Evolutionary conservation across 768 basidiomycete genomes (phyloP).

Genomic region (Dentipellis fragilis): DNA sequence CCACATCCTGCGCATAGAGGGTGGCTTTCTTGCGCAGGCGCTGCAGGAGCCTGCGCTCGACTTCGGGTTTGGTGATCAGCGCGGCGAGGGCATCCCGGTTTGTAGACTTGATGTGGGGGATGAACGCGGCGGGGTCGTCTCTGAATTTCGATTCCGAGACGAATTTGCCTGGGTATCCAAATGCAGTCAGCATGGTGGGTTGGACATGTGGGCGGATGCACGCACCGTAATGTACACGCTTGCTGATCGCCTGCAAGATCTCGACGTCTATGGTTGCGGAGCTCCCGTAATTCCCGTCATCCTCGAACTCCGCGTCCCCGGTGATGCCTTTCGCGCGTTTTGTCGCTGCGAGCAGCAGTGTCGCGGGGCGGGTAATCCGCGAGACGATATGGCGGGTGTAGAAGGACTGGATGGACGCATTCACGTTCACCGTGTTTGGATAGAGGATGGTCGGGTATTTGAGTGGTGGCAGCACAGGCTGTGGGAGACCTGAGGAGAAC

Average conservation of each 20-base stretch:
- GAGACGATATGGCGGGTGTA: slow-evolving; percentile 87
- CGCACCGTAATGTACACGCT: slow-evolving; percentile 94
- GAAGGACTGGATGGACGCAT: slow-evolving; percentile 77
- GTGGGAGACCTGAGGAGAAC: slow-evolving; percentile 67
- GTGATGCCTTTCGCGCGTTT: slow-evolving; percentile 60
- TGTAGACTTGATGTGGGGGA: slow-evolving; percentile 81
- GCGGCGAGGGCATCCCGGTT: slow-evolving; percentile 71
- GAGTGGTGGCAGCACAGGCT: slow-evolving; percentile 68
- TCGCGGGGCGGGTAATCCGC: slow-evolving; percentile 70
- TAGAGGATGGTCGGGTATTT: slow-evolving; percentile 69
- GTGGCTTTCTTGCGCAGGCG: slow-evolving; percentile 79
- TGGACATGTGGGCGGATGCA: neutral
- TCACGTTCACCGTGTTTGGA: slow-evolving; percentile 78
- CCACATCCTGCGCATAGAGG: slow-evolving; percentile 75
- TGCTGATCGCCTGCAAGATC: slow-evolving; percentile 94
- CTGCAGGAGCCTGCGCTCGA: slow-evolving; percentile 75
- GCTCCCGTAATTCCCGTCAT: slow-evolving; percentile 97
- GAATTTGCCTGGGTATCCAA: slow-evolving; percentile 70
- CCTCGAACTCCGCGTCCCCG: slow-evolving; percentile 65
- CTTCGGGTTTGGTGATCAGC: slow-evolving; percentile 95
- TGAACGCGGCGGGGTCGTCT: slow-evolving; percentile 76
- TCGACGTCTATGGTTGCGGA: slow-evolving; percentile 93
- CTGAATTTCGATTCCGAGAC: slow-evolving; percentile 96
- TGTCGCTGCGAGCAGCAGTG: slow-evolving; percentile 48
- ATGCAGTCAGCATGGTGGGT: neutral